Conservation (phyloP, 2,329 filamentous ascomycete species). For the Tolypocladium paradoxum region DNA sequence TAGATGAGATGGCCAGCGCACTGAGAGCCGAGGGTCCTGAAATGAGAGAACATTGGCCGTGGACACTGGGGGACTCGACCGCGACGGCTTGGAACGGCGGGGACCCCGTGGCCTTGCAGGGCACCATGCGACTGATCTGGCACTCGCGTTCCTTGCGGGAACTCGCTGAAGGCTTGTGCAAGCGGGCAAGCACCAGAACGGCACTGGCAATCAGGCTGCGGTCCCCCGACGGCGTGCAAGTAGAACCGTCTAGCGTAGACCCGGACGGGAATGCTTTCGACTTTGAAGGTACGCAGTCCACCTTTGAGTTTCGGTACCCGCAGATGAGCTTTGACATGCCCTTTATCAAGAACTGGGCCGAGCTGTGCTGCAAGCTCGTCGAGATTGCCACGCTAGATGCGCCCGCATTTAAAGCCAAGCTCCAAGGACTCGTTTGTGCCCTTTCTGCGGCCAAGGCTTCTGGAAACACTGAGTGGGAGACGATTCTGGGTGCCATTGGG, state of each 20-base stretch:
- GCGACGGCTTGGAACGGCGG: background rate
- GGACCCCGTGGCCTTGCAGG: background rate
- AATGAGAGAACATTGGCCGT: background rate
- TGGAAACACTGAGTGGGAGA: background rate
- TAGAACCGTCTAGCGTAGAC: background rate
- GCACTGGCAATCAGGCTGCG: background rate
- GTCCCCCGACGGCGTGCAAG: background rate
- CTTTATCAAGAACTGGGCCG: constrained; percentile 11
- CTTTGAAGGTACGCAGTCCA: constrained; percentile 7
- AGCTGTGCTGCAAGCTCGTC: constrained; percentile 7
- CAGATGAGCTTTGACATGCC: constrained; percentile 14
- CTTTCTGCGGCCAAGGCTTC: background rate
- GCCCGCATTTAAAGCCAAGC: background rate
- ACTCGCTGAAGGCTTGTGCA: background rate
- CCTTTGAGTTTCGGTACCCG: constrained; percentile 14
- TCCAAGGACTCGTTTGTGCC: background rate
- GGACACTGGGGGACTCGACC: background rate
- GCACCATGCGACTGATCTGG: background rate
- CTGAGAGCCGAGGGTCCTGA: background rate
- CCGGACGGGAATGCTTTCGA: background rate
- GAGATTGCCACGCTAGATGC: constrained; percentile 5
- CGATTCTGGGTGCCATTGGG: background rate
- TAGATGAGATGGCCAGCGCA: background rate
- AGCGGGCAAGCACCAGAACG: background rate
- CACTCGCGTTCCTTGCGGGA: background rate